Evolutionary conservation across 2,329 filamentous ascomycete genomes (phyloP).

Genomic region (Xylaria sp.): DNA sequence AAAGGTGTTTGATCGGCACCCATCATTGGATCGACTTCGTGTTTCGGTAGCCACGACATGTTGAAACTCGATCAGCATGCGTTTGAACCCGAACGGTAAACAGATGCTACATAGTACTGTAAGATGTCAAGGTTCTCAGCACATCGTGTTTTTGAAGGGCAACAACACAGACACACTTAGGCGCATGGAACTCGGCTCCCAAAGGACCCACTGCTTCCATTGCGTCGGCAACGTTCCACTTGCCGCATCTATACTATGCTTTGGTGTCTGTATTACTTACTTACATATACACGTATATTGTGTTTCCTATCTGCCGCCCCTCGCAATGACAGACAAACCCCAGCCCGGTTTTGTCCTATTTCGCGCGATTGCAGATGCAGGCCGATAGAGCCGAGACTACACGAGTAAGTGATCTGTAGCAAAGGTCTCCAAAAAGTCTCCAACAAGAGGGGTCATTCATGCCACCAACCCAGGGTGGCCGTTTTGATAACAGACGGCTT

Average conservation of each 20-base stretch:
- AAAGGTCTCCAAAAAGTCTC: not conserved
- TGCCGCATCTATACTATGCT: not conserved
- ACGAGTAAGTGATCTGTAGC: slow-evolving; percentile 8
- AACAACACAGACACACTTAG: not conserved
- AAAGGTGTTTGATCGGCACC: slow-evolving; percentile 22
- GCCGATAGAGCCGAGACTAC: slow-evolving; percentile 13
- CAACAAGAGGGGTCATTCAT: slow-evolving; percentile 27
- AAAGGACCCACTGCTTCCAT: not conserved
- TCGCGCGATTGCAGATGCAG: not conserved
- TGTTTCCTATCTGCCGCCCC: not conserved
- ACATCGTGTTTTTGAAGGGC: not conserved
- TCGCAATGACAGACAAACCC: not conserved
- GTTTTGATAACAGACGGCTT: slow-evolving; percentile 24
- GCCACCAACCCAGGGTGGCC: slow-evolving; percentile 7
- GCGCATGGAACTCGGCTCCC: not conserved
- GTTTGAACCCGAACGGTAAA: slow-evolving; percentile 8
- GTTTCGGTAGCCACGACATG: not conserved
- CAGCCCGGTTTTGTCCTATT: not conserved
- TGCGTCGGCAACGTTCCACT: slow-evolving; percentile 4
- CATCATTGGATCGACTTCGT: not conserved
- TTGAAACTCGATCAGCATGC: slow-evolving; percentile 15
- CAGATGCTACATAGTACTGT: not conserved
- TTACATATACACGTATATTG: no score
- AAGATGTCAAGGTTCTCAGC: no score
- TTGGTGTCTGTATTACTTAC: not conserved